Base-by-base conservation (phyloP, 176 grass and related monocot species). In the Oryza glumipatula region DNA sequence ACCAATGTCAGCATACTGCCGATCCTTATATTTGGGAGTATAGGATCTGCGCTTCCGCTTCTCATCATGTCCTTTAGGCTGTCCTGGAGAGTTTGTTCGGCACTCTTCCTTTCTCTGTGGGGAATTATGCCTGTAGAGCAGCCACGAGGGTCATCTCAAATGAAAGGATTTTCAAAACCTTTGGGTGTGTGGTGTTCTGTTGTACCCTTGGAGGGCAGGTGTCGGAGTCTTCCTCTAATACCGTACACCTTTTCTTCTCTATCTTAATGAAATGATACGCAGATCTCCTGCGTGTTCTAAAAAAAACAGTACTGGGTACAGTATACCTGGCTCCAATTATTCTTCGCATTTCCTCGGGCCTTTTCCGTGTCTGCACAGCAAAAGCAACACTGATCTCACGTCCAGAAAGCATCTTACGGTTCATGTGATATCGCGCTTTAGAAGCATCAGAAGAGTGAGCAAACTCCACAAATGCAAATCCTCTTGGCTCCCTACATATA, bases 391-490 rank as follows among this genome's bases (percentile, higher is more conserved):
- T 93, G 70, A 98, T 93, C 73, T 95, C 91, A 71, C 87, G 89
- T 33, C 93, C 96, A 74, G 82, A 77, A 69, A 98, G 77, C 67
- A 98, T 68, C 85, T 87, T 86, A 49, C 60, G 85, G 80, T 95
- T 94, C 96, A 98, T 95, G 83, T 85, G 93, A 86, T 91, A 91
- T 43, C 90, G 93, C 1, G 95, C 95, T 68, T 95, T 89, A 70
- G 91, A 91, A 65, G 95, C 95, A 43, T 95, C 95, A 82, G 43
- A 84, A 65, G 90, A 77, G 51, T 95, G 93, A 77, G 86, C 87
- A 79, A 92, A 98, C 72, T 98, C 91, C 58, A 98, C 85, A 74
- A 98, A 98, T 70, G 87, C 95, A 88, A 98, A 95, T 5, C 93
- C 95, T 49, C 93, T 92, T 30, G 95, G 91, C 44, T 93, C 87